phyloP scores from a whole-genome alignment of 2,329 filamentous ascomycete genomes.

The Acrocalymma vagum region DNA sequence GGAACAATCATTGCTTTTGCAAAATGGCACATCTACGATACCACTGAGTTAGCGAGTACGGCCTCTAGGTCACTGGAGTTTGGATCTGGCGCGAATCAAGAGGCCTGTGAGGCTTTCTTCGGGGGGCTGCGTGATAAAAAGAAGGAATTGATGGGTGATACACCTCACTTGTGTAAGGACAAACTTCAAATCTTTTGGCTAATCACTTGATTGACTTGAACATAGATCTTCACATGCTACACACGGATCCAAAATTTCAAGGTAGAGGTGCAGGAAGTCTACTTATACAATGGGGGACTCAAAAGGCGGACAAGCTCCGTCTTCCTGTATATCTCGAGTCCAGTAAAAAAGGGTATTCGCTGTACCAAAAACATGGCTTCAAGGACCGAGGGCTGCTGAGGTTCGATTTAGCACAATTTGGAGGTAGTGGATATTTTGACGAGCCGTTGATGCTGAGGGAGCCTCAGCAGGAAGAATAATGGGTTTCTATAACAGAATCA shows the following conservation, averaged over 20 bases:
- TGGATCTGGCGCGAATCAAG: conserved; percentile 26
- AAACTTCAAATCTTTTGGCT: background rate
- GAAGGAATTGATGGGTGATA: conserved; percentile 26
- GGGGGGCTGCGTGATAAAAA: conserved; percentile 25
- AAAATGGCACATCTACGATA: conserved; percentile 39
- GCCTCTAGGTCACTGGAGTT: conserved; percentile 20
- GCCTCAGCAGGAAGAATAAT: too few species aligned
- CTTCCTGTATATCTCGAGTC: conserved; percentile 37
- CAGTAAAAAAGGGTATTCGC: conserved; percentile 19
- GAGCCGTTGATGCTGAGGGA: conserved; percentile 36
- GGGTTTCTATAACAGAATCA: too few species aligned
- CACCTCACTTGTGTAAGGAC: conserved; percentile 34
- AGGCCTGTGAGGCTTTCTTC: conserved; percentile 34
- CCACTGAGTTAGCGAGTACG: conserved; percentile 16
- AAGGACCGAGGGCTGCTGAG: conserved; percentile 25
- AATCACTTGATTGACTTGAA: background rate
- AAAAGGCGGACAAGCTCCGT: conserved; percentile 31
- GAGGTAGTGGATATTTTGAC: conserved; percentile 16
- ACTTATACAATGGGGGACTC: conserved; percentile 29
- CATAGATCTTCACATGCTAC: conserved; percentile 37
- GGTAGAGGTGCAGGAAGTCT: conserved; percentile 31
- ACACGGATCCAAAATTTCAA: conserved; percentile 35
- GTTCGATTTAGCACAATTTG: conserved; percentile 25
- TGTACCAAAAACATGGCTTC: conserved; percentile 37
- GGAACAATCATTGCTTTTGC: conserved; percentile 36